Percentiles rank a stretch among this genome's conserved stretches.
Conservation (phyloP, 768 basidiomycete genomes). For the Galerina sulciceps region DNA sequence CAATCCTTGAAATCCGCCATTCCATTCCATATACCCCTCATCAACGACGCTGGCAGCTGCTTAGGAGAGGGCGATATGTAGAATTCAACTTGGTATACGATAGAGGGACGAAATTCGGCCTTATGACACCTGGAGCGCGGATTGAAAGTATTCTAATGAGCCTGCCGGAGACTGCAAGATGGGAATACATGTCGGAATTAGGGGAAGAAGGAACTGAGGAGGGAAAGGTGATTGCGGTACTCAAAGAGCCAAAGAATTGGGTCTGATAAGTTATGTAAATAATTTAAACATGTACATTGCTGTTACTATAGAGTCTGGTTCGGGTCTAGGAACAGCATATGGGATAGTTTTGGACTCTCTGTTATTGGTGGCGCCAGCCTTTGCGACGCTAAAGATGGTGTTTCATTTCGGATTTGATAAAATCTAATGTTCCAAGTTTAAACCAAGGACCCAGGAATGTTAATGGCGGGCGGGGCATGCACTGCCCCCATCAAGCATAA, state of each 20-base stretch:
- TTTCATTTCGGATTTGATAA: too few species aligned
- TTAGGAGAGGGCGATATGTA: slow-evolving; percentile 91
- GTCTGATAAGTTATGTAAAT: slow-evolving; percentile 27
- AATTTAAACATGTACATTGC: background rate
- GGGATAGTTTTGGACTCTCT: too few species aligned
- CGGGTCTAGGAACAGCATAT: too few species aligned
- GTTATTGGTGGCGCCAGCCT: too few species aligned
- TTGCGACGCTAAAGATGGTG: too few species aligned
- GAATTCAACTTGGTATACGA: slow-evolving; percentile 93
- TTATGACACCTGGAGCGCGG: slow-evolving; percentile 82
- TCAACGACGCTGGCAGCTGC: slow-evolving; percentile 89
- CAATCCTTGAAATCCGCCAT: slow-evolving; percentile 71
- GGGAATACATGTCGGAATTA: slow-evolving; percentile 88
- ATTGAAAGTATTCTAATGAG: slow-evolving; percentile 93
- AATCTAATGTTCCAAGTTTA: too few species aligned
- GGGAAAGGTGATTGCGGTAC: slow-evolving; percentile 59
- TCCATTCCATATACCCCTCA: slow-evolving; percentile 60
- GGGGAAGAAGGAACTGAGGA: slow-evolving; percentile 72
- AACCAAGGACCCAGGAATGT: too few species aligned
- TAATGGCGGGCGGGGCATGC: too few species aligned
- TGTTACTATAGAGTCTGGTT: background rate
- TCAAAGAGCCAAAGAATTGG: slow-evolving; percentile 73
- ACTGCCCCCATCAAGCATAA: too few species aligned
- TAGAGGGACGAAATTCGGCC: slow-evolving; percentile 86
- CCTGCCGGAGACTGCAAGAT: slow-evolving; percentile 83